phyloP scores from a whole-genome alignment of 139 green algal genomes.

The Chlamydomonas asymmetrica region DNA sequence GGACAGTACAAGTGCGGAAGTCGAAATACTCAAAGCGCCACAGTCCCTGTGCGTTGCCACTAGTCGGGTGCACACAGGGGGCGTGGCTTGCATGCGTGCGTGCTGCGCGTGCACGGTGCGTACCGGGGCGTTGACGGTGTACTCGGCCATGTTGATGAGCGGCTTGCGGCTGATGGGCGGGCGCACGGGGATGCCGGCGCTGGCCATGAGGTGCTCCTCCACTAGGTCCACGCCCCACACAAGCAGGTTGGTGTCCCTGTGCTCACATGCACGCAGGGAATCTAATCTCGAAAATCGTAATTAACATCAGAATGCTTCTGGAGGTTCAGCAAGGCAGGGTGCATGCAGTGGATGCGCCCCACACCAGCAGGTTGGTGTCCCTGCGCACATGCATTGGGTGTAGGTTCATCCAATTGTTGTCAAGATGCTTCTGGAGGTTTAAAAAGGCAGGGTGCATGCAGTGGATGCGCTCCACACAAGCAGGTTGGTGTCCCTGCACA shows the following conservation, averaged over 20 bases:
- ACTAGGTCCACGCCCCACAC: slow-evolving; percentile 77
- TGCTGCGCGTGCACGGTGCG: not conserved
- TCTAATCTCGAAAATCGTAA: too few species aligned
- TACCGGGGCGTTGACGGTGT: slow-evolving; percentile 78
- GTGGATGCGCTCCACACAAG: slow-evolving; percentile 72
- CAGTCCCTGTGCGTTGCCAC: too few species aligned
- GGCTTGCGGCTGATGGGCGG: slow-evolving; percentile 67
- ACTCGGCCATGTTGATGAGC: slow-evolving; percentile 76
- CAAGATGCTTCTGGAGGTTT: too few species aligned
- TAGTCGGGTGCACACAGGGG: too few species aligned
- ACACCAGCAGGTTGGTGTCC: slow-evolving; percentile 69
- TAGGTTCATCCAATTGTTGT: too few species aligned
- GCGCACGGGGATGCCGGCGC: slow-evolving; percentile 77
- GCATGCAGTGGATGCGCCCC: too few species aligned
- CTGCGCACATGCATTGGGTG: too few species aligned
- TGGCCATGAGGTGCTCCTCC: slow-evolving; percentile 77
- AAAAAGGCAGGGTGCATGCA: too few species aligned
- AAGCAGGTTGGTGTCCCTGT: slow-evolving; percentile 61
- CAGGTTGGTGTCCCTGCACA: slow-evolving; percentile 58
- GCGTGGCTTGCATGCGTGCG: slow-evolving; percentile 15
- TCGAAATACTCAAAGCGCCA: too few species aligned
- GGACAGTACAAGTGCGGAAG: too few species aligned
- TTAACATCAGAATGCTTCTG: too few species aligned
- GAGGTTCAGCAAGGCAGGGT: too few species aligned
- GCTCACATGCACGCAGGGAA: slow-evolving; percentile 15